Evolutionary conservation across 2,329 filamentous ascomycete species (phyloP), one percentile per base, ranked within the genome.

Genomic region (Colletotrichum eleusines): DNA sequence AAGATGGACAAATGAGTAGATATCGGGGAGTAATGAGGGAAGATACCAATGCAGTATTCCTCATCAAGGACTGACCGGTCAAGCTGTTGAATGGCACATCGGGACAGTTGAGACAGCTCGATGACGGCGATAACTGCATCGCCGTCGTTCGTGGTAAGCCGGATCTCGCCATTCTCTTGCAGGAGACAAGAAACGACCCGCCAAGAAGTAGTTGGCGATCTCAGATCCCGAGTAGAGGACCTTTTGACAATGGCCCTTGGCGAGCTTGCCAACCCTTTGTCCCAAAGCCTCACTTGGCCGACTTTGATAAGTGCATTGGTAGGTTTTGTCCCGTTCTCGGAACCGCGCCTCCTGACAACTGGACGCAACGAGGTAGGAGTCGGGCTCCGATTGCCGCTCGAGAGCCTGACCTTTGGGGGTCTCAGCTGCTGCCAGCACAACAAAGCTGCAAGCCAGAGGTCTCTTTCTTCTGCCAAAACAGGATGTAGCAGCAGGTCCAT

Each of bases 151-250:
- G 92, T 92, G 80, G 96, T 91, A 14, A 99, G 87, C 77, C 95
- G 97, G 78, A 99, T 91, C 77, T 97, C 94, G 68, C 96, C 96
- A 76, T 97, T 97, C 78, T 98, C 96, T 74, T 97, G 93, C 31
- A 99, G 85, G 23, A 96, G 97, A 80, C 95, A 98, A 38, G 94
- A 98, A 5, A 98, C 94, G 73, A 89, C 89, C 76, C 93, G 90
- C 96, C 96, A 98, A 14, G 91, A 88, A 4, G 85, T 86, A n/a
- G 81, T 82, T 0, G 84, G 80, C 16, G 86, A 85, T 35, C 85
- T 83, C 31, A 87, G 76, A 76, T 90, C 88, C 70, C 87, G 83
- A 1, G 88, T 88, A 1, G 89, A 90, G 2, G 88, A 84, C 5
- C 87, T 82, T 75, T 85, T 87, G 60, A 88, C 84, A 66, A 90